These are phyloP conservation scores for Populus trichocarpa DNA, from an alignment of 441 rosid genomes.

Conservation along the genomic window DNA sequence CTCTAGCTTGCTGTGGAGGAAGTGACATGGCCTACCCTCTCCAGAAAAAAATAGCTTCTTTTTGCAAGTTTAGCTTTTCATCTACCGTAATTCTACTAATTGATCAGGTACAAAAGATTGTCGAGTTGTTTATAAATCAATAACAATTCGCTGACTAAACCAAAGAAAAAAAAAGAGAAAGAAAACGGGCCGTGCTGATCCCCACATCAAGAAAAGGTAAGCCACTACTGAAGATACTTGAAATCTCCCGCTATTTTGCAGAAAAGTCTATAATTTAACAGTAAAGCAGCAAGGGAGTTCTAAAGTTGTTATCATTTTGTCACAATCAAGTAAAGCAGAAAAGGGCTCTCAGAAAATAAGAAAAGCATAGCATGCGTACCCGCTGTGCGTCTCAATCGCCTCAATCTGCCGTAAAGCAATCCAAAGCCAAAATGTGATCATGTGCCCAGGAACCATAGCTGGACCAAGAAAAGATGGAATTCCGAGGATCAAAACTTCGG, in stretches of 20 bases:
- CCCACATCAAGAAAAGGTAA: slow-evolving; percentile 27
- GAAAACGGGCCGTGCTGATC: slow-evolving; percentile 27
- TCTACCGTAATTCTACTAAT: background rate
- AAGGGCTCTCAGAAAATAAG: slow-evolving; percentile 20
- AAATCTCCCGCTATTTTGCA: slow-evolving; percentile 27
- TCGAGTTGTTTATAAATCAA: slow-evolving; percentile 13
- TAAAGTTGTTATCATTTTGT: slow-evolving; percentile 37
- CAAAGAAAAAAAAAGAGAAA: slow-evolving; percentile 1
- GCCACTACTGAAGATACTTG: slow-evolving; percentile 37
- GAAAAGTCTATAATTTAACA: slow-evolving; percentile 15
- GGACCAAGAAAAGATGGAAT: slow-evolving; percentile 79
- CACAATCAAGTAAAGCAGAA: slow-evolving; percentile 33
- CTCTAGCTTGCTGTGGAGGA: background rate
- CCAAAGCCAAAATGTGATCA: slow-evolving; percentile 77
- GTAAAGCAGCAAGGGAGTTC: slow-evolving; percentile 24
- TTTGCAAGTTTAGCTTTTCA: background rate
- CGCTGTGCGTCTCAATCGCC: slow-evolving; percentile 78
- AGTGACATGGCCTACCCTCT: background rate
- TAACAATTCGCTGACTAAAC: background rate
- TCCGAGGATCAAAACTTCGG: slow-evolving; percentile 65
- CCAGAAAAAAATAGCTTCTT: background rate
- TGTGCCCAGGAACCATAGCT: slow-evolving; percentile 71
- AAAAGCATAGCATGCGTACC: slow-evolving; percentile 50
- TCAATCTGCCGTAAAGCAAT: slow-evolving; percentile 63
- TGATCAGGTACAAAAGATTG: slow-evolving; percentile 6